phyloP scores from a whole-genome alignment of 2,329 filamentous ascomycete species.

The Ceratocystis lukuohia region DNA sequence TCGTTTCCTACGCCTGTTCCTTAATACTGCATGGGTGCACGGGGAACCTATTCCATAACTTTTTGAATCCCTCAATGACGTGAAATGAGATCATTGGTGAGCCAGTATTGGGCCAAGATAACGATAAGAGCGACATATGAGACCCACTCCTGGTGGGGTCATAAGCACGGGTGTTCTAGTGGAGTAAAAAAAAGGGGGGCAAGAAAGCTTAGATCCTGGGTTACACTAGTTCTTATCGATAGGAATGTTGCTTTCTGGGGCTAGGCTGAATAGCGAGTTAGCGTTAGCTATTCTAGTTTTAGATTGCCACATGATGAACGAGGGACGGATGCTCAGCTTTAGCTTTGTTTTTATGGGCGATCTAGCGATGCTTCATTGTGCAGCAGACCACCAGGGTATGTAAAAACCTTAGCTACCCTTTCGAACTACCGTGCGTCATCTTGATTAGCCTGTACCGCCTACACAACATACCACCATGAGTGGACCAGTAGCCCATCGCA shows the following conservation, averaged over 20 bases:
- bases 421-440: background rate
- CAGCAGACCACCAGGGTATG: background rate
- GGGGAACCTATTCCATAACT: background rate
- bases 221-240: background rate
- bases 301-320: too few species aligned
- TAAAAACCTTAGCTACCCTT: background rate
- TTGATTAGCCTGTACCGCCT: background rate
- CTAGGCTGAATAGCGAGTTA: background rate
- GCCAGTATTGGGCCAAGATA: background rate
- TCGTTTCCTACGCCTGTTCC: too few species aligned
- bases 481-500: conserved; percentile 43
- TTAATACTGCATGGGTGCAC: background rate
- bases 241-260: background rate
- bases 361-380: background rate
- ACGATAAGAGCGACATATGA: background rate
- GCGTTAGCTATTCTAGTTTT: background rate
- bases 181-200: background rate
- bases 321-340: too few species aligned
- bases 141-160: background rate
- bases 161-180: background rate
- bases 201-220: background rate
- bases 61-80: background rate
- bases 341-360: background rate
- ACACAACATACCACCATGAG: conserved; percentile 24
- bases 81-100: conserved; percentile 8